These are phyloP conservation scores for Conticribra weissflogii DNA, from an alignment of 108 stramenopile species.

Conservation along the genomic window DNA sequence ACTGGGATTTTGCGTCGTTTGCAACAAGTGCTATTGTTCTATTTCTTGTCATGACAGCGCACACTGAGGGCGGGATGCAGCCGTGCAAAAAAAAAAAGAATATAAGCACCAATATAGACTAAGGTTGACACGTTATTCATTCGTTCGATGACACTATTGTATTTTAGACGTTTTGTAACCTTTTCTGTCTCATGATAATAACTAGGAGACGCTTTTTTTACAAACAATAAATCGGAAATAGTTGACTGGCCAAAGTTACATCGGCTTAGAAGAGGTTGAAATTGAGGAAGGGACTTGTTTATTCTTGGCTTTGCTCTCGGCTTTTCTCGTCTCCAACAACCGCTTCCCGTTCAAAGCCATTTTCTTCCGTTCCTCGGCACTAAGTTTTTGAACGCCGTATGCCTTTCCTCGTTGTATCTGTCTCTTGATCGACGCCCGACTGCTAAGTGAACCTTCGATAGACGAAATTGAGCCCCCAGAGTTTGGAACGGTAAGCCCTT, in stretches of 20 bases:
- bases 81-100: too few species aligned
- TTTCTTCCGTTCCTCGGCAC: constrained; percentile 40
- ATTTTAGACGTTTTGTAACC: too few species aligned
- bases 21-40: constrained; percentile 3
- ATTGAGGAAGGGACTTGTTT: constrained; percentile 25
- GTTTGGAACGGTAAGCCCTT: constrained; percentile 2
- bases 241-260: too few species aligned
- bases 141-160: too few species aligned
- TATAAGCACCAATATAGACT: too few species aligned
- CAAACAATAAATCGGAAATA: too few species aligned
- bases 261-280: too few species aligned
- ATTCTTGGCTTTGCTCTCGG: constrained; percentile 22
- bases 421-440: constrained; percentile 39
- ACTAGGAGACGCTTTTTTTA: too few species aligned
- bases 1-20: constrained; percentile 4
- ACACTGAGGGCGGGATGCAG: too few species aligned
- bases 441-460: constrained; percentile 42
- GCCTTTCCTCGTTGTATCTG: constrained; percentile 37
- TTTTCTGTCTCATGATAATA: too few species aligned
- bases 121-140: too few species aligned
- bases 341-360: constrained; percentile 29
- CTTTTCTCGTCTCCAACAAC: constrained; percentile 26
- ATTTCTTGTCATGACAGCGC: too few species aligned
- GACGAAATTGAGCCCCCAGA: constrained; percentile 38
- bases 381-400: constrained; percentile 41